phyloP scores from a whole-genome alignment of 176 grass and related monocot genomes.

The Cocos nucifera region DNA sequence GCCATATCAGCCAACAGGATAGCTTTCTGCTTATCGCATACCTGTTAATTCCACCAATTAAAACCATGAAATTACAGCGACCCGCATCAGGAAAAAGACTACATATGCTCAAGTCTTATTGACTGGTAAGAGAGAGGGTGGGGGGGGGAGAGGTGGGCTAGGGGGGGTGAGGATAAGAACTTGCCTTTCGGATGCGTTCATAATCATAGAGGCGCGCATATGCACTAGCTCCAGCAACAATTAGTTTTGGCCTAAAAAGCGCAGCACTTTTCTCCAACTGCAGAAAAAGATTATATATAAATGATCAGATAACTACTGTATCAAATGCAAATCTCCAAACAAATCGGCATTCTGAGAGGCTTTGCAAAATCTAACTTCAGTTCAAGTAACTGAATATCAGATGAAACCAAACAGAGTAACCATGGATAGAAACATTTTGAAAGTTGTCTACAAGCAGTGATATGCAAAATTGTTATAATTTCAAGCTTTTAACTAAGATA shows the following conservation, averaged over 20 bases:
- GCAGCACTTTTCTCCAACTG: constrained; percentile 90
- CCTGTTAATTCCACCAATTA: constrained; percentile 32
- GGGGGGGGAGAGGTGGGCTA: no score
- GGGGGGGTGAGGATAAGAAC: constrained; percentile 15
- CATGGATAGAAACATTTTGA: no score
- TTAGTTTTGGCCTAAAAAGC: constrained; percentile 92
- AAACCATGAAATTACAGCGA: constrained; percentile 4
- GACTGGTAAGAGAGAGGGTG: neutral
- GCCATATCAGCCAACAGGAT: constrained; percentile 98
- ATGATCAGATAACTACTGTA: no score
- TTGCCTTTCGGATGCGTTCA: constrained; percentile 71
- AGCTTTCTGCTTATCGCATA: constrained; percentile 98
- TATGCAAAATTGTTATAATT: no score
- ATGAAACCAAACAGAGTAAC: no score
- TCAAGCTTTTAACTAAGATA: no score
- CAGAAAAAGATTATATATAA: constrained; percentile 7
- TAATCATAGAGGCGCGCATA: constrained; percentile 98
- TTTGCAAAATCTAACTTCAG: no score
- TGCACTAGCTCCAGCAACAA: constrained; percentile 96
- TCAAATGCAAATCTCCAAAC: no score
- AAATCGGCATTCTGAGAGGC: no score
- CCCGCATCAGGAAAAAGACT: no score
- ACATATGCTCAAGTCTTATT: neutral
- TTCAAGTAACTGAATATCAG: no score
- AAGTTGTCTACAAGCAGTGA: no score